A percentile compares a stretch with the other conserved stretches of the same genome.
phyloP scores from a whole-genome alignment of 1,284 basidiomycete species.

The Rhodotorula sp. region DNA sequence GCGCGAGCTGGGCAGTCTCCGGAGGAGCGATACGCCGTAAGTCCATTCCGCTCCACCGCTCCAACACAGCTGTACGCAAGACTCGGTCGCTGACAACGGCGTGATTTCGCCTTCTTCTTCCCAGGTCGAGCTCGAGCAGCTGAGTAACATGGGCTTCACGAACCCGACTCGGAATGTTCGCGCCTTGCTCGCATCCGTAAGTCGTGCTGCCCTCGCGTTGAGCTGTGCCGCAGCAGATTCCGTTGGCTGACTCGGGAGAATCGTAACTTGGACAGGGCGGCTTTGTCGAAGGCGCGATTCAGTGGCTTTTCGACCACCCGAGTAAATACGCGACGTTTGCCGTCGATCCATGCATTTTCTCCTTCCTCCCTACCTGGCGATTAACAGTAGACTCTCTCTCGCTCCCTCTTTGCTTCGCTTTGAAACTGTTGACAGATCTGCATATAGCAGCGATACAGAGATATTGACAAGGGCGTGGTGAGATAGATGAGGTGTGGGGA shows the following conservation, averaged over 20 bases:
- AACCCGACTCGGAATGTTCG: constrained; percentile 35
- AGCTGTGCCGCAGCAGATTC: too few species aligned
- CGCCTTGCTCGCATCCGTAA: constrained; percentile 31
- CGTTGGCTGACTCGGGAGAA: background rate
- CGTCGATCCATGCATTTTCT: background rate
- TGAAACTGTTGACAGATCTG: too few species aligned
- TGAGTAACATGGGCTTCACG: constrained; percentile 38
- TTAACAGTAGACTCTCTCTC: too few species aligned
- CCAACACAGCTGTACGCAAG: background rate
- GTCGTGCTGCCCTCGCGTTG: background rate
- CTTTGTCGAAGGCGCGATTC: constrained; percentile 31
- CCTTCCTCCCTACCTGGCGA: background rate
- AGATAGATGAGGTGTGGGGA: too few species aligned
- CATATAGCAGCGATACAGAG: too few species aligned
- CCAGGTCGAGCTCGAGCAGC: constrained; percentile 38
- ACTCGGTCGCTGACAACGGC: background rate
- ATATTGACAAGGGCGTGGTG: background rate
- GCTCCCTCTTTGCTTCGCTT: too few species aligned
- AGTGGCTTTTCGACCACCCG: constrained; percentile 28
- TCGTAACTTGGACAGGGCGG: background rate
- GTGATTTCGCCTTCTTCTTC: background rate
- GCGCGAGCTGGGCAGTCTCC: constrained; percentile 16
- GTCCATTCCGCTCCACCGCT: background rate
- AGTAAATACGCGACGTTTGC: background rate
- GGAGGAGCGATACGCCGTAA: constrained; percentile 34